phyloP scores from a whole-genome alignment of 75 land plant species.

The Azolla pinnata region DNA sequence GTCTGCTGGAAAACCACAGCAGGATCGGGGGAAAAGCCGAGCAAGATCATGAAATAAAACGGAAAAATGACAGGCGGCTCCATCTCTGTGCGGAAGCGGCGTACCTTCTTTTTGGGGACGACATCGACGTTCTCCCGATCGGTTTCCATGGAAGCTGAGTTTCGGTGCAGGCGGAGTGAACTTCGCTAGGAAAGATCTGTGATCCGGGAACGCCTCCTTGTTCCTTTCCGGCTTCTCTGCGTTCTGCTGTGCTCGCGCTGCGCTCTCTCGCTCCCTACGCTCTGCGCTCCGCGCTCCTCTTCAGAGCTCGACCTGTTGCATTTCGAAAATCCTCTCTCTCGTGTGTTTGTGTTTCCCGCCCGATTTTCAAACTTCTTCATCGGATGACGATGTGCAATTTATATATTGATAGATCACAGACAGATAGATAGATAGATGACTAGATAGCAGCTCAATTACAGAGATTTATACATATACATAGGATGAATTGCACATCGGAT shows the following conservation, averaged over 20 bases:
- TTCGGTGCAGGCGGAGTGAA: background rate
- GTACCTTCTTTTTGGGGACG: background rate
- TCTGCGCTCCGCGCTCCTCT: background rate
- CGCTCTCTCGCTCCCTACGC: background rate
- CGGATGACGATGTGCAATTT: too few relatives aligned
- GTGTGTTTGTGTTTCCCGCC: too few relatives aligned
- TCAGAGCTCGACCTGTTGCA: background rate
- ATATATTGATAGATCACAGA: too few relatives aligned
- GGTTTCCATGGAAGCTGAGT: background rate
- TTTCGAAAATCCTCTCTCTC: background rate
- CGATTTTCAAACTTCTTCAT: too few relatives aligned
- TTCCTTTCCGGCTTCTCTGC: background rate
- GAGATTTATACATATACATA: too few relatives aligned
- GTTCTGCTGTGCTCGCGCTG: background rate
- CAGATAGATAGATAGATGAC: too few relatives aligned
- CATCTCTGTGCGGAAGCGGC: background rate
- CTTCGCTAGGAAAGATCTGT: too few relatives aligned
- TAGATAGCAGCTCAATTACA: too few relatives aligned
- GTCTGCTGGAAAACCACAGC: too few relatives aligned
- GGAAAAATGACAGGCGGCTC: background rate
- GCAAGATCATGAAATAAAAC: background rate
- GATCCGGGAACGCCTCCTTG: too few relatives aligned
- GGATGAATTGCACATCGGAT: too few relatives aligned
- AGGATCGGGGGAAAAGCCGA: background rate
- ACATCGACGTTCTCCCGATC: constrained; percentile 7